These are phyloP conservation scores for Lactarius tabidus DNA, from an alignment of 768 basidiomycete species.

Conservation along the genomic window DNA sequence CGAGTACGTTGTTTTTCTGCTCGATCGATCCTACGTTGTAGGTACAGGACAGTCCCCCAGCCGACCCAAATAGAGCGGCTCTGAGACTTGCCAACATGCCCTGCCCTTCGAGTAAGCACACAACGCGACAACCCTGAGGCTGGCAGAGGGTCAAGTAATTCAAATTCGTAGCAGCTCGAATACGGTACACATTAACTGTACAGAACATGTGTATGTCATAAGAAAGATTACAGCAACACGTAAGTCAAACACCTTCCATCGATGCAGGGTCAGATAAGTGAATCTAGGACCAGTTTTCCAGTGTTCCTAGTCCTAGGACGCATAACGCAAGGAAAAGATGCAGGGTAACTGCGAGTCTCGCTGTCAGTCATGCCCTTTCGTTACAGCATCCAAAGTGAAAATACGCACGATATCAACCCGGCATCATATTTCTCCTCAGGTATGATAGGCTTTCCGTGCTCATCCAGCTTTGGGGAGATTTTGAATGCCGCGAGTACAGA, in stretches of 20 bases:
- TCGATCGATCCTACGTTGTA: not conserved
- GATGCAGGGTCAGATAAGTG: conserved; percentile 1
- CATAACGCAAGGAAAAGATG: not conserved
- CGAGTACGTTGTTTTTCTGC: not conserved
- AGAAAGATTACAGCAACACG: not conserved
- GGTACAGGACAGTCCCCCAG: not conserved
- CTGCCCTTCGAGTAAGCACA: not conserved
- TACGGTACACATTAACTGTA: not conserved
- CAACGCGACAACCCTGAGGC: not conserved
- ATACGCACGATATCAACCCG: conserved; percentile 19
- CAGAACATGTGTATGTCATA: not conserved
- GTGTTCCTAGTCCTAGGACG: not conserved
- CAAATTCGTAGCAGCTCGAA: not conserved
- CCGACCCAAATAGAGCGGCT: not conserved
- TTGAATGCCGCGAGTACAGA: conserved; percentile 12
- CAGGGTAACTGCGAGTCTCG: not conserved
- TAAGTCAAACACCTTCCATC: too few relatives aligned
- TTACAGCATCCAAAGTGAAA: not conserved
- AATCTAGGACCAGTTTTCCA: conserved; percentile 4
- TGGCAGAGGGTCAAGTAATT: not conserved
- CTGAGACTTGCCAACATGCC: not conserved
- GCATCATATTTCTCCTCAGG: conserved; percentile 11
- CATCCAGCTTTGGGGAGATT: conserved; percentile 10
- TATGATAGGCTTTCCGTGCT: conserved; percentile 13
- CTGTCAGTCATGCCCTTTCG: not conserved